Base-by-base conservation (phyloP, 352 stramenopile genomes). In the Phytopythium chamaehyphon region DNA sequence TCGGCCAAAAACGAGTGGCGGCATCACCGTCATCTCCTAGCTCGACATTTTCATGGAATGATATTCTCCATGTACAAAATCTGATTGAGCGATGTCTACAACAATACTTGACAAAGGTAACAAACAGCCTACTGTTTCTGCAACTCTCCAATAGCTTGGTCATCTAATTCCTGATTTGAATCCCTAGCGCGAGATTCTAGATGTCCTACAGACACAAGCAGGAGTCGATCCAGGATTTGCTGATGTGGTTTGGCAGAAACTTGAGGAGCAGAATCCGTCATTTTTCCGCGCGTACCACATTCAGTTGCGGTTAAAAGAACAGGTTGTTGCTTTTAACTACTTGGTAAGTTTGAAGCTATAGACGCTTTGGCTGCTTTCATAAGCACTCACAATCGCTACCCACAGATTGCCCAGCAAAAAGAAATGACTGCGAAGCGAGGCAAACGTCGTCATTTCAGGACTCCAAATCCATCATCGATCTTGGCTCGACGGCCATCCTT, bases 271-370 rank as follows among this genome's bases (percentile, higher is more conserved):
- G 57, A 97, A 97, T 37, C 77, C 83, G 14, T 76, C 74, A 6
- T 97, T 96, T 53, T 97, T 97, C 51, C 68, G 78, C 11, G 83
- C 84, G 1, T 97, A 97, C 57, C 72, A 66, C 35, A 51, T 94
- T 18, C 82, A 92, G 35, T 66, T 96, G 14, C 76, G 89, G 55
- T 72, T 97, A 8, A 91, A 92, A 59, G 89, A 97, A 45, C 89
- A 97, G 57, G 92, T 96, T 52, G 56, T 91, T 15, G 76, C 86
- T 9, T 97, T 96, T 61, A 97, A 97, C 66, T 96, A 96, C 56
- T 64, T 97, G 26, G 88, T 96, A 73, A n/a, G n/a, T n/a, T n/a
- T n/a, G n/a, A n/a, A n/a, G n/a, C n/a, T n/a, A n/a, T n/a, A n/a
- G n/a, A n/a, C n/a, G n/a, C n/a, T n/a, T n/a, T n/a, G n/a, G n/a